Evolutionary conservation across 1,284 basidiomycete species (phyloP), one percentile per base, ranked within the genome.

Genomic region (Xerocomus nothofagi): DNA sequence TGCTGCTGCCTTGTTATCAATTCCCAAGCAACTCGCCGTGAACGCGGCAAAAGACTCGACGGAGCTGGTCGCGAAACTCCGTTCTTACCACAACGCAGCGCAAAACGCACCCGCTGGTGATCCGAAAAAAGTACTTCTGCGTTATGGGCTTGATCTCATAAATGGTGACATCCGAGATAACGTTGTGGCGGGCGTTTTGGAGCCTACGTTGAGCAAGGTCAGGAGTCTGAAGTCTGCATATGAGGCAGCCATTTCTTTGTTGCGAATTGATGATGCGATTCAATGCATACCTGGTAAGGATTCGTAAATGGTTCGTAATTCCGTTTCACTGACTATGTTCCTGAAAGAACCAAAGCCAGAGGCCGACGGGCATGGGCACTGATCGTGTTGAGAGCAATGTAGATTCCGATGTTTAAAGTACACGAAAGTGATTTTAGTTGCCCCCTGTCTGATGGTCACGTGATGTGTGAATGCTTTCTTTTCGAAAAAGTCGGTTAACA

Each of bases 31-130:
- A 20, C 86, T 99, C 20, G 90, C 97, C 2, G 91, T 98, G 55
- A 99, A 99, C 68, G 97, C 97, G 29, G 97, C 95, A 34, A 98
- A 99, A 70, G 97, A 99, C 71, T 94, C 94, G 41, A 99, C 96
- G 2, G 94, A 98, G 50, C 83, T 99, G 23, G 94, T 99, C 36
- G 95, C 97, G 46, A 98, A 98, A 73, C 78, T 99, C 48, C 86
- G 97, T 39, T 90, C 96, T 9, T 99, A 96, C 75, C 95, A 99
- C 76, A 95, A 97, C 61, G 91, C 93, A 27, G 96, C 96, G 3
- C 97, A 98, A 73, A 93, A 88, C 59, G 93, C 92, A 4, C 86
- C 91, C 1, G 78, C 77, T 1, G 89, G 88, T 31, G 97, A 99
- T 71, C 91, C 94, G n/a, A 97, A 97, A 76, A 93, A 97, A 71